Evolutionary conservation across 2,329 filamentous ascomycete species (phyloP).

Genomic region (Ramularia collo-cygni): DNA sequence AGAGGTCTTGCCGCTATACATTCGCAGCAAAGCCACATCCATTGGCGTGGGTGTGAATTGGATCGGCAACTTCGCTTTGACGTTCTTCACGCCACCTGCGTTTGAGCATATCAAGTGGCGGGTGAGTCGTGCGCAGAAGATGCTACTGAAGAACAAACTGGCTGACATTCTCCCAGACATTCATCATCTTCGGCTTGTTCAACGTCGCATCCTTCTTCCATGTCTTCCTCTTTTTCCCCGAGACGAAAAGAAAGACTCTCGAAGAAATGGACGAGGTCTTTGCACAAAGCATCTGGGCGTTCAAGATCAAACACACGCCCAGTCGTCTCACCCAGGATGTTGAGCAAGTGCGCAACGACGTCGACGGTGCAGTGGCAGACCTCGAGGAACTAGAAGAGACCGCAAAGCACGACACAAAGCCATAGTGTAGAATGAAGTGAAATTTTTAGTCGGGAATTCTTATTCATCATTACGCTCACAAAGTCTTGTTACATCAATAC

Average conservation of each 20-base stretch:
- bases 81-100: conserved; percentile 9
- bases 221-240: conserved; percentile 12
- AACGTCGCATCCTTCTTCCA: conserved; percentile 7
- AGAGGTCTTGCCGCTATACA: conserved; percentile 9
- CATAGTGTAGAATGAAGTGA: too few relatives aligned
- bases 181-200: conserved; percentile 12
- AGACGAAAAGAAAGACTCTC: conserved; percentile 14
- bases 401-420: too few relatives aligned
- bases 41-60: conserved; percentile 9
- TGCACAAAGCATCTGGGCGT: conserved; percentile 10
- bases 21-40: conserved; percentile 7
- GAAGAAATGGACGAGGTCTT: conserved; percentile 35
- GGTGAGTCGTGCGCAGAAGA: neutral
- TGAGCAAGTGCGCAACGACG: conserved; percentile 6
- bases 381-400: neutral
- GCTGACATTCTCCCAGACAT: conserved; percentile 3
- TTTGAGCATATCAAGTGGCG: conserved; percentile 10
- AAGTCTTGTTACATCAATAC: too few relatives aligned
- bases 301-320: conserved; percentile 9
- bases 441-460: too few relatives aligned
- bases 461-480: too few relatives aligned
- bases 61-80: conserved; percentile 9
- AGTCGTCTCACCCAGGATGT: conserved; percentile 6
- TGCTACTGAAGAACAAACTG: neutral
- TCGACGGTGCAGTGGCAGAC: conserved; percentile 5